These are phyloP conservation scores for Cyclocybe cylindracea DNA, from an alignment of 768 basidiomycete species.

Conservation along the genomic window DNA sequence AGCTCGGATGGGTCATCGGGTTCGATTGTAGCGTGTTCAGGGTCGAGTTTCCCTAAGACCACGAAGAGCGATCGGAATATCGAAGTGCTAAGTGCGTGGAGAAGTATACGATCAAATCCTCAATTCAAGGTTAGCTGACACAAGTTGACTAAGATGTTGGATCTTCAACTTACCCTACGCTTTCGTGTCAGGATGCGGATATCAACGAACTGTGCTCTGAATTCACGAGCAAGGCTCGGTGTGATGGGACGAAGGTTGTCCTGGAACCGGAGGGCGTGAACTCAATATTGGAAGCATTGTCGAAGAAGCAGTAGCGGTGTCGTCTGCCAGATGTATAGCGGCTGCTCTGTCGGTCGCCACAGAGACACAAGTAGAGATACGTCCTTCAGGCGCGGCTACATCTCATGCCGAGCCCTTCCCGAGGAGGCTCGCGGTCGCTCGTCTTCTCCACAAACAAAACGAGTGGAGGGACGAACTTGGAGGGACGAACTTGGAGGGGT, in stretches of 20 bases:
- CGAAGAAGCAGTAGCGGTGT: slow-evolving; percentile 24
- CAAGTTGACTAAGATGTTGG: neutral
- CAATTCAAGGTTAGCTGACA: slow-evolving; percentile 66
- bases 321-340: no score
- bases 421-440: no score
- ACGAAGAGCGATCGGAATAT: slow-evolving; percentile 71
- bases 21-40: slow-evolving; percentile 64
- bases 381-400: no score
- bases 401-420: no score
- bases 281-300: slow-evolving; percentile 45
- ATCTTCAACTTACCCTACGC: slow-evolving; percentile 4
- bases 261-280: slow-evolving; percentile 58
- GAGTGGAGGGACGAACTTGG: no score
- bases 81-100: slow-evolving; percentile 80
- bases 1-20: slow-evolving; percentile 44
- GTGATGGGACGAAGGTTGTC: slow-evolving; percentile 84
- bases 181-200: slow-evolving; percentile 60
- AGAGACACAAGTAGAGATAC: no score
- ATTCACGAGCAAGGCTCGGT: slow-evolving; percentile 80
- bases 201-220: slow-evolving; percentile 78
- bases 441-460: no score
- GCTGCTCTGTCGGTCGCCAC: no score
- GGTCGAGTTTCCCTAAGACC: slow-evolving; percentile 69
- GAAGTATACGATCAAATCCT: slow-evolving; percentile 72
- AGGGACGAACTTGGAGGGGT: no score